Base-by-base conservation (phyloP, 2,329 filamentous ascomycete species). In the Pochonia chlamydosporia region DNA sequence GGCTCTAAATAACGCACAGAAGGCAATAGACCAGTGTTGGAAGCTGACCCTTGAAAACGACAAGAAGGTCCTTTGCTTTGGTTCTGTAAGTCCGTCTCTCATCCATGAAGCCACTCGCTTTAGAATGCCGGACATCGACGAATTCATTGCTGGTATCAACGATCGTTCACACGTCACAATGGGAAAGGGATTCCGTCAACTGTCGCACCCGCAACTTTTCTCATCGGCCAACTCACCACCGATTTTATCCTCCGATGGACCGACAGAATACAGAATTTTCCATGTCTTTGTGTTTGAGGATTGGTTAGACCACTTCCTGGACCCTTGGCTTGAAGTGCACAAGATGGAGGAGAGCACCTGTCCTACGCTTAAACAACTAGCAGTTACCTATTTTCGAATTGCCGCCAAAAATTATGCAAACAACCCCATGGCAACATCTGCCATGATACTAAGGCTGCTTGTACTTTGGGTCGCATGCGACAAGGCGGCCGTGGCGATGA, bases 401-500 rank as follows among this genome's bases (percentile, higher is more conserved):
- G 68, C 67, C 0, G 35, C 24, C 0, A 0, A 1, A 0, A 8
- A 28, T 0, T 81, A 81, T 37, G 3, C 45, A 0, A 50, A 43
- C 0, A 67, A 70, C 6, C 72, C 79, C 0, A 69, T 75, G 46
- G 62, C 59, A 1, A 52, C 64, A 0, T 84, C 81, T 0, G 42
- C 72, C 3, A 81, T 81, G 73, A 50, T 79, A 2, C 63, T 85
- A 1, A 79, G 72, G 0, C 51, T 76, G 0, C 52, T 81, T 3
- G 77, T 82, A 45, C 56, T 85, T 0, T 85, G 81, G 81, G 56
- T 78, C 6, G 75, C 74, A 0, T 71, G 74, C 26, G 81, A 85
- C 50, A 72, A 63, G 44, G 64, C 65, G 4, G 72, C 72, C 1
- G 63, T 68, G 3, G n/a, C 33, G 0, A 47, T 60, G 0, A 64